Percentiles rank a stretch among this genome's conserved stretches.
Conservation (phyloP, 2,329 filamentous ascomycete species). For the Colletotrichum magnum region DNA sequence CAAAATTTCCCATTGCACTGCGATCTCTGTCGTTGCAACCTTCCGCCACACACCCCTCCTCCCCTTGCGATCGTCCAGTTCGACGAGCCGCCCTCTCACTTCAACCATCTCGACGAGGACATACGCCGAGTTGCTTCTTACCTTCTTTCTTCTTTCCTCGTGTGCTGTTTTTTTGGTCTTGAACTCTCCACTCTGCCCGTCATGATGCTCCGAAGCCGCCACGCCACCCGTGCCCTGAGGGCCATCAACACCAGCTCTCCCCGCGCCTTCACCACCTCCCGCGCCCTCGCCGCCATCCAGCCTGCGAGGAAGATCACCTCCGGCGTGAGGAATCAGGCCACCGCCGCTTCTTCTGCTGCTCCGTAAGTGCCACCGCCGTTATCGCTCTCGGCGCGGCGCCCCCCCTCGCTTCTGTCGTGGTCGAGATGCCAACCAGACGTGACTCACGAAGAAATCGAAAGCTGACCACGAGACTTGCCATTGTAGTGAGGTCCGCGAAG, state of each 20-base stretch:
- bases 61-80: conserved; percentile 37
- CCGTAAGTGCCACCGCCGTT: conserved; percentile 59
- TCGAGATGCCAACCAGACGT: background rate
- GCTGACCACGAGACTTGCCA: conserved; percentile 43
- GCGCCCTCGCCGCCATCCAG: conserved; percentile 52
- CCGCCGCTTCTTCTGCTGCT: conserved; percentile 62
- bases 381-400: background rate
- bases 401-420: background rate
- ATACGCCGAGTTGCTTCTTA: conserved; percentile 29
- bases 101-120: conserved; percentile 25
- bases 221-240: conserved; percentile 62
- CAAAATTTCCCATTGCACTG: conserved; percentile 26
- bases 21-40: conserved; percentile 28
- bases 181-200: conserved; percentile 35
- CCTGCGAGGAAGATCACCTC: conserved; percentile 57
- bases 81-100: conserved; percentile 33
- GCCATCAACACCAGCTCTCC: conserved; percentile 55
- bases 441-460: conserved; percentile 26
- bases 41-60: background rate
- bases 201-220: conserved; percentile 65
- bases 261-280: conserved; percentile 58
- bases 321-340: conserved; percentile 63
- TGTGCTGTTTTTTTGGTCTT: conserved; percentile 20
- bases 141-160: conserved; percentile 26
- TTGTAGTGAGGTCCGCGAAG: conserved; percentile 68